Evolutionary conservation across 169 alveolate genomes (phyloP), one percentile per base, ranked within the genome.

Genomic region (Ichthyophthirius multifiliis): DNA sequence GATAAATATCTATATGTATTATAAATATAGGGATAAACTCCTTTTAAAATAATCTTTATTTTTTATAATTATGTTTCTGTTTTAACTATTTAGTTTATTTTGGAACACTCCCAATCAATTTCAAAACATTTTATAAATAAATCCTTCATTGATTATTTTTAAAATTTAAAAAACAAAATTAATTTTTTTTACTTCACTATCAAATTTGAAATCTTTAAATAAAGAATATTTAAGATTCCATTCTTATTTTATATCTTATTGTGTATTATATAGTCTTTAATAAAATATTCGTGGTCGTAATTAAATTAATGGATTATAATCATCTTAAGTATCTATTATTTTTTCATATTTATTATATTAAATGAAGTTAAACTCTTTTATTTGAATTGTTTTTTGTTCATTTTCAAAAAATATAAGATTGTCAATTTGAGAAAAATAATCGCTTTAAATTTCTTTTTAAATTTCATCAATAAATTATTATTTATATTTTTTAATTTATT

Each of bases 71-170:
- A 91, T 15, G 82, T 87, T 46, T 86, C 89, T 13, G 83, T 67
- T 83, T 71, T 74, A 5, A 75, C 74, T 9, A 84, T 46, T 43
- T 85, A 84, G 0, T 90, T 79, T 20, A 83, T 81, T 64, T 83
- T 84, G 44, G 85, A 73, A 34, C 67, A 48, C 18, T 75, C 74
- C 93, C 93, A 90, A 47, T 90, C 95, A 64, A 65, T 82, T 73
- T 90, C 93, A 83, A 90, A 90, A 34, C 95, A 81, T 30, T 48
- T 41, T 15, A 65, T 48, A 13, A 73, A 15, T 41, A 65, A 65
- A 7, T 13, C 18, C 75, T 65, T 15, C 12, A 55, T 3, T 20
- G 4, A 5, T 55, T 9, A 9, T 20, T 5, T n/a, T 55, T 9
- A 9, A 55, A 5, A 20, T 12, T 55, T n/a, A 18, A 30, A 32